These are phyloP conservation scores for Hypoxylon trugodes DNA, from an alignment of 495 filamentous ascomycete species.

Conservation along the genomic window DNA sequence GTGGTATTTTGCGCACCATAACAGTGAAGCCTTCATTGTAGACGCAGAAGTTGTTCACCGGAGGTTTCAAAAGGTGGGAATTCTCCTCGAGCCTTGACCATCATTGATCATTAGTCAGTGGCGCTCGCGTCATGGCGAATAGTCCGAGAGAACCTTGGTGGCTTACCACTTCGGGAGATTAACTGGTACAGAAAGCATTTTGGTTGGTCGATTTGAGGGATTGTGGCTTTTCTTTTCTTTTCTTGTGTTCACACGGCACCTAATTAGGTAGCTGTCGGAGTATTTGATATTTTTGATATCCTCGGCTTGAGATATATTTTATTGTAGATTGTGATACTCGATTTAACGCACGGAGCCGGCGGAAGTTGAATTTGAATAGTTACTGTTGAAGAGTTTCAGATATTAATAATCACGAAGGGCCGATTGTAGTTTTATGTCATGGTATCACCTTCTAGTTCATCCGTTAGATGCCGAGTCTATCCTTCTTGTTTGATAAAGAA, in stretches of 20 bases:
- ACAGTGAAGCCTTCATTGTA: slow-evolving; percentile 83
- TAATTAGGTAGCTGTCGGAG: too few species aligned
- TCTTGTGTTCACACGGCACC: background rate
- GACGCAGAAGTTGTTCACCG: slow-evolving; percentile 97
- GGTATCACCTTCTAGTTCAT: background rate
- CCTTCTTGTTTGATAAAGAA: slow-evolving; percentile 9
- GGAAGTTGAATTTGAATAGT: slow-evolving; percentile 9
- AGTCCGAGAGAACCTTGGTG: slow-evolving; percentile 15
- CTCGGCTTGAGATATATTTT: too few species aligned
- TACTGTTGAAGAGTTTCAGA: background rate
- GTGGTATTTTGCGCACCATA: slow-evolving; percentile 65
- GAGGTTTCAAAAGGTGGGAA: slow-evolving; percentile 90
- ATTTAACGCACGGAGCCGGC: background rate
- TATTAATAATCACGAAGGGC: slow-evolving; percentile 6
- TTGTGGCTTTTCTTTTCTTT: slow-evolving; percentile 1
- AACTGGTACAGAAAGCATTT: slow-evolving; percentile 64
- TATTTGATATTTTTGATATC: too few species aligned
- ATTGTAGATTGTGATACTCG: background rate
- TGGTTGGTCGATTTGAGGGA: slow-evolving; percentile 13
- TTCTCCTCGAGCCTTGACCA: slow-evolving; percentile 84
- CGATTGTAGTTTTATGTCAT: slow-evolving; percentile 6
- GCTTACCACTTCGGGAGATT: slow-evolving; percentile 87
- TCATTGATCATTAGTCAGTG: too few species aligned
- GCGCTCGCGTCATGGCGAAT: slow-evolving; percentile 18
- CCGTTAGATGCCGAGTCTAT: slow-evolving; percentile 25